phyloP scores from a whole-genome alignment of 805 yeast genomes.

The Debaryomyces prosopidis region DNA sequence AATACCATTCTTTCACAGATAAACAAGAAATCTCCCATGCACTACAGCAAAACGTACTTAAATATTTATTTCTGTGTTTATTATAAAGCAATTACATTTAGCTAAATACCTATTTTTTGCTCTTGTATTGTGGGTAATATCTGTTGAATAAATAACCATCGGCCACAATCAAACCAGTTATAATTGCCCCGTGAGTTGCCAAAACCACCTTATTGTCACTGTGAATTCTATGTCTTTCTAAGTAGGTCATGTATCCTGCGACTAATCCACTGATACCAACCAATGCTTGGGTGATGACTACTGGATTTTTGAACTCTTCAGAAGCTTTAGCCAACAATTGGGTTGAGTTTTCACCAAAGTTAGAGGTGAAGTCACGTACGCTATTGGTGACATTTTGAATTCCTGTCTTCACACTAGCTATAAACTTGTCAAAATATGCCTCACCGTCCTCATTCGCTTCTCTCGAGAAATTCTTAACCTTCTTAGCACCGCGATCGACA shows the following conservation, averaged over 20 bases:
- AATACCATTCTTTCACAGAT: too few relatives aligned
- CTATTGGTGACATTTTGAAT: slow-evolving; percentile 10
- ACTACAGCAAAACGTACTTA: too few relatives aligned
- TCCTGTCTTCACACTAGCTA: slow-evolving; percentile 12
- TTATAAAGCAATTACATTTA: not conserved
- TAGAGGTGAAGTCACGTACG: slow-evolving; percentile 8
- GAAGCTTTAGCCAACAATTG: slow-evolving; percentile 16
- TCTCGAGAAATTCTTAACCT: slow-evolving; percentile 11
- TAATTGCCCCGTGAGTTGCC: slow-evolving; percentile 50
- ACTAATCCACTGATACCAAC: slow-evolving; percentile 48
- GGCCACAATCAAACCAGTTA: slow-evolving; percentile 53
- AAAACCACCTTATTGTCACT: slow-evolving; percentile 45
- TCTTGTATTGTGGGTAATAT: slow-evolving; percentile 54
- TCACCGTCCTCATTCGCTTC: slow-evolving; percentile 22
- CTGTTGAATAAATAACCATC: slow-evolving; percentile 56
- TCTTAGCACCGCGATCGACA: slow-evolving; percentile 9
- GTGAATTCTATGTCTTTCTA: slow-evolving; percentile 51
- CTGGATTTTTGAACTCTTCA: slow-evolving; percentile 60
- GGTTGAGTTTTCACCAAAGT: slow-evolving; percentile 10
- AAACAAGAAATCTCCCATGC: too few relatives aligned
- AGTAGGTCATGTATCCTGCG: slow-evolving; percentile 50
- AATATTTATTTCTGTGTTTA: too few relatives aligned
- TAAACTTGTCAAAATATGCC: slow-evolving; percentile 20
- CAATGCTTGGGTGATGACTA: slow-evolving; percentile 54
- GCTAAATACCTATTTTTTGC: slow-evolving; percentile 23